Base-by-base conservation (phyloP, 1,284 basidiomycete genomes). In the Sporisorium sorghi region DNA sequence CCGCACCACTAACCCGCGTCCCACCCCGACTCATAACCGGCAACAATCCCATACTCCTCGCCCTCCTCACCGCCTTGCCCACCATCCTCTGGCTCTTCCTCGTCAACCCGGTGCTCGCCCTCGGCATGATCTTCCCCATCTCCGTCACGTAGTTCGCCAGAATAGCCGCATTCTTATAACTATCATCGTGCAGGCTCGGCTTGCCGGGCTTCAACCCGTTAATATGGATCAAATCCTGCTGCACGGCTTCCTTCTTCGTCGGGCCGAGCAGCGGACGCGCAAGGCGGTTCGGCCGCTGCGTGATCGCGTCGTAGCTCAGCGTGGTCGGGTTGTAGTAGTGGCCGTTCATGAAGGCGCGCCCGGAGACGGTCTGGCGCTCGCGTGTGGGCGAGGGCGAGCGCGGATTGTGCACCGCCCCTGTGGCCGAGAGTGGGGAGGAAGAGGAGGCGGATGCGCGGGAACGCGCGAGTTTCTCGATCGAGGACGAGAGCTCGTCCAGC, bases 41-140 rank as follows among this genome's bases (percentile, higher is more conserved):
- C 68, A 97, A 89, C 65, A 95, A 84, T 48, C 95, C 95, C 91
- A 97, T 95, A 87, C 91, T 92, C 85, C 93, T 92, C 56, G 96
- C 93, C 59, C 96, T 88, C 60, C 93, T 89, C 63, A 98, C 91
- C 39, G 95, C 92, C 86, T 95, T 95, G 48, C 90, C 92, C 5
- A 97, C 81, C 70, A 88, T 87, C 46, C 93, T 88, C 85, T 98
- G 95, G 71, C 87, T 92, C 85, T 90, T 90, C 85, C 90, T 89
- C 5, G 94, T 94, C 52, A 98, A 87, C 0, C 88, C 87, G 0
- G 93, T 97, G 56, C 89, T 83, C 10, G 88, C 88, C 44, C 96
- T 88, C 15, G 86, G 85, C 74, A 88, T 87, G 76, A 97, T 93
- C 87, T 91, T 93, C 58, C 94, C 95, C 90, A 97, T 92, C 30